These are phyloP conservation scores for Saccharomycopsis lassenensis DNA, from an alignment of 805 yeast species.

Conservation along the genomic window DNA sequence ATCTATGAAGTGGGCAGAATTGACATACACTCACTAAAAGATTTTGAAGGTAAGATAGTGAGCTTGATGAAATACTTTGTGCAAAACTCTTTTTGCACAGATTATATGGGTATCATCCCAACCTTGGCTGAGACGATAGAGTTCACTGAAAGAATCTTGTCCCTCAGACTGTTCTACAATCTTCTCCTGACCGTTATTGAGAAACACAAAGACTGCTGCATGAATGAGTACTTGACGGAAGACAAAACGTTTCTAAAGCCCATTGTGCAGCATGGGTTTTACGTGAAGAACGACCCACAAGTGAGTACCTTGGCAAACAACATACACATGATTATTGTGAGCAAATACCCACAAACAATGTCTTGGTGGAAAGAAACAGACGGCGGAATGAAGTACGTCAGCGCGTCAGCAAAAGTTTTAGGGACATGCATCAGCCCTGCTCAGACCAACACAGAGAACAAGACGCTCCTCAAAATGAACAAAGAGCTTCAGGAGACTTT, in stretches of 20 bases:
- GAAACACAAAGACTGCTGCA: constrained; percentile 27
- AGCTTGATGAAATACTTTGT: constrained; percentile 20
- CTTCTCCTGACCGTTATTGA: constrained; percentile 21
- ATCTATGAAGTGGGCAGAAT: constrained; percentile 20
- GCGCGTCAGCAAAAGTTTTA: constrained; percentile 2
- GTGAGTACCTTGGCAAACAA: constrained; percentile 22
- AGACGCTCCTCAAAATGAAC: background rate
- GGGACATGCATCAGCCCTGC: too few species aligned
- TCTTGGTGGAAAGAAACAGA: constrained; percentile 22
- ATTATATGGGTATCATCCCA: constrained; percentile 26
- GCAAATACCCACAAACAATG: constrained; percentile 18
- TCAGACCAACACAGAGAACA: background rate
- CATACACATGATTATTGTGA: constrained; percentile 20
- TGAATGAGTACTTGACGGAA: constrained; percentile 25
- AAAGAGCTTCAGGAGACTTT: background rate
- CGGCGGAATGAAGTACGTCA: constrained; percentile 17
- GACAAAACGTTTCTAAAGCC: constrained; percentile 22
- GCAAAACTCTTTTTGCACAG: constrained; percentile 22
- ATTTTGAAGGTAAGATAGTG: constrained; percentile 19
- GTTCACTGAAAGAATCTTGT: constrained; percentile 18
- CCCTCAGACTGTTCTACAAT: constrained; percentile 24
- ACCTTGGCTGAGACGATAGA: constrained; percentile 28
- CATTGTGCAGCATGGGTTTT: constrained; percentile 28
- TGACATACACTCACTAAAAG: constrained; percentile 16
- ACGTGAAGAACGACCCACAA: constrained; percentile 22